Base-by-base conservation (phyloP, 1,139 yeast species). In the Magnusiomyces paraingens region DNA sequence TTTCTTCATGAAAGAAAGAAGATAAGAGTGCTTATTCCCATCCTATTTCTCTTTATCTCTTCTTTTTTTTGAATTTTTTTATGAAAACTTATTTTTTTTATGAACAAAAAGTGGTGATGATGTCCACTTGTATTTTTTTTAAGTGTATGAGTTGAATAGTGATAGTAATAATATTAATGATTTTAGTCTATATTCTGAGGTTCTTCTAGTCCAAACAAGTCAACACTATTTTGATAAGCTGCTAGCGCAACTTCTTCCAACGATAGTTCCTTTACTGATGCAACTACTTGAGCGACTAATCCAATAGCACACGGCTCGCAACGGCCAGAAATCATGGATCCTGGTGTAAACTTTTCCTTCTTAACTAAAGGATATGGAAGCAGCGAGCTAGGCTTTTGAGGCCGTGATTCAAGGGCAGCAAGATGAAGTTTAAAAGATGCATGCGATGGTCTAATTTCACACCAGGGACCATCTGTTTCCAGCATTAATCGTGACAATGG, bases 381-480 rank as follows among this genome's bases (percentile, higher is more conserved):
- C 48, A 76, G 67, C 12, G 58, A 54, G n/a, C 55, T 36, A 18
- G 61, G 60, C 26, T 55, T 55, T 22, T 50, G 47, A 11, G 45
- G 46, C 40, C 55, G 49, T 17, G 52, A 53, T 15, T 79, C 81
- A 1, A 87, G 87, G 57, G 81, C 79, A 2, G 53, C 53, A 12
- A 59, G 59, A n/a, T 59, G 56, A 43, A 59, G 59, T 59, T 79
- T 72, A 68, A 80, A 82, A 17, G 94, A 80, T 2, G 91, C 90
- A 66, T 89, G 96, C 8, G 94, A 78, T 59, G 82, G 86, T 55
- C 95, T 76, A 45, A 93, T 81, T 64, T 91, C 98, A 71, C 99
- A 93, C 99, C 99, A 93, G 1, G 99, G 99, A 0, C 98, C 91
- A 70, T 93, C 98, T 0, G 98, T 91, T 68, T 93, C 99, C 21